A percentile compares a stretch with the other conserved stretches of the same genome.
phyloP scores from a whole-genome alignment of 192 early-diverging fungal genomes.

The Coemansia sp. region DNA sequence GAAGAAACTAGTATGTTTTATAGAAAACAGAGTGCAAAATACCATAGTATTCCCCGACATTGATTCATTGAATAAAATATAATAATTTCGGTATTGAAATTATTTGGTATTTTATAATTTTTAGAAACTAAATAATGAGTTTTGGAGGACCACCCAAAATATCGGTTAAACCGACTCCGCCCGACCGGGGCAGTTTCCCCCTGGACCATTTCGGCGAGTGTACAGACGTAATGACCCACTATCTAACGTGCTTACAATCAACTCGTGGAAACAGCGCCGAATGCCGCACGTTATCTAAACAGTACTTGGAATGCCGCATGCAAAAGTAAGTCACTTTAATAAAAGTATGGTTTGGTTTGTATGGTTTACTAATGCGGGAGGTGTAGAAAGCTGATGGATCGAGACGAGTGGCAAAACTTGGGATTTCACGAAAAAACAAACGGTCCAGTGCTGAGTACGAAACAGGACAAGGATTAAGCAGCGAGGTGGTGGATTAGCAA shows the following conservation, averaged over 20 bases:
- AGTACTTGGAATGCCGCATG: constrained; percentile 91
- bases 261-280: constrained; percentile 68
- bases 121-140: constrained; percentile 56
- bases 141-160: constrained; percentile 73
- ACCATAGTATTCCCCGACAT: constrained; percentile 7
- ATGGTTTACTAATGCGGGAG: neutral
- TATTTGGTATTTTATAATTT: neutral
- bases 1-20: constrained; percentile 2
- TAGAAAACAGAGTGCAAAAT: neutral
- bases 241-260: constrained; percentile 74
- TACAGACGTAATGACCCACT: constrained; percentile 72
- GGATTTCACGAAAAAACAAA: constrained; percentile 45
- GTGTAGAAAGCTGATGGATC: constrained; percentile 50
- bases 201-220: constrained; percentile 89
- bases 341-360: neutral
- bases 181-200: constrained; percentile 88
- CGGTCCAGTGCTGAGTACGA: neutral
- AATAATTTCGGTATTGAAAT: neutral
- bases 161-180: constrained; percentile 66
- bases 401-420: constrained; percentile 54
- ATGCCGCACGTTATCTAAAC: constrained; percentile 73
- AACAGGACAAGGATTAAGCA: too few species aligned
- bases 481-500: too few species aligned
- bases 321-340: constrained; percentile 57
- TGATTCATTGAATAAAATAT: constrained; percentile 14